Conservation (phyloP, 805 yeast species). For the Candida loeiensis region DNA sequence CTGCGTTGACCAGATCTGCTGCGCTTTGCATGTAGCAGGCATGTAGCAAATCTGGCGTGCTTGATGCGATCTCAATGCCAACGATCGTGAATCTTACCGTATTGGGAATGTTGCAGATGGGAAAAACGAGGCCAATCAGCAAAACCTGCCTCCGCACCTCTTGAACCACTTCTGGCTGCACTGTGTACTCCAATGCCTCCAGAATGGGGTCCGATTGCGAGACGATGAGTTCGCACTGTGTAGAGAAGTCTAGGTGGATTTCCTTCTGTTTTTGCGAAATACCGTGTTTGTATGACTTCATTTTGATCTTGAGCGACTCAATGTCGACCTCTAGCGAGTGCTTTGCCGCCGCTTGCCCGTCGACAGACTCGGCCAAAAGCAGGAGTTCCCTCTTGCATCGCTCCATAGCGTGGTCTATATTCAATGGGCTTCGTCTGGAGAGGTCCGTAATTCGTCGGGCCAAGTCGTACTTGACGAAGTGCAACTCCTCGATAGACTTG, state of each 20-base stretch:
- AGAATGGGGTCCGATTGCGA: conserved; percentile 25
- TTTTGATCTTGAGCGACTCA: conserved; percentile 17
- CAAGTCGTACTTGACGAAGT: conserved; percentile 23
- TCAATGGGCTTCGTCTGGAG: not conserved
- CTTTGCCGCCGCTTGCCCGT: conserved; percentile 20
- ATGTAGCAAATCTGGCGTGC: conserved; percentile 26
- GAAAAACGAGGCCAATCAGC: conserved; percentile 14
- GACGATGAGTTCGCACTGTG: conserved; percentile 23
- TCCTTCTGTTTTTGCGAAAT: conserved; percentile 16
- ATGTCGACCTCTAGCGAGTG: conserved; percentile 14
- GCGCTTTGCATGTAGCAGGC: conserved; percentile 22
- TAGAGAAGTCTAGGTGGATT: conserved; percentile 14
- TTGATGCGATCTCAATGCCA: conserved; percentile 36
- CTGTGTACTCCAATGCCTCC: conserved; percentile 19
- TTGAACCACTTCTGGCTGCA: conserved; percentile 19
- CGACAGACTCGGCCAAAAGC: not conserved
- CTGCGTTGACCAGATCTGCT: conserved; percentile 31
- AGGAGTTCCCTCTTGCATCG: not conserved
- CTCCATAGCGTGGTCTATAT: not conserved
- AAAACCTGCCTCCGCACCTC: conserved; percentile 14
- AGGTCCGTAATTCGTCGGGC: conserved; percentile 9
- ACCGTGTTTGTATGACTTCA: conserved; percentile 17
- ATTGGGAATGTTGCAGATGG: conserved; percentile 23
- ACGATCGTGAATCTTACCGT: conserved; percentile 26
- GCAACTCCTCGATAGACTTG: conserved; percentile 28